These are phyloP conservation scores for Psilocybe tampanensis DNA, from an alignment of 768 basidiomycete genomes.

Conservation along the genomic window DNA sequence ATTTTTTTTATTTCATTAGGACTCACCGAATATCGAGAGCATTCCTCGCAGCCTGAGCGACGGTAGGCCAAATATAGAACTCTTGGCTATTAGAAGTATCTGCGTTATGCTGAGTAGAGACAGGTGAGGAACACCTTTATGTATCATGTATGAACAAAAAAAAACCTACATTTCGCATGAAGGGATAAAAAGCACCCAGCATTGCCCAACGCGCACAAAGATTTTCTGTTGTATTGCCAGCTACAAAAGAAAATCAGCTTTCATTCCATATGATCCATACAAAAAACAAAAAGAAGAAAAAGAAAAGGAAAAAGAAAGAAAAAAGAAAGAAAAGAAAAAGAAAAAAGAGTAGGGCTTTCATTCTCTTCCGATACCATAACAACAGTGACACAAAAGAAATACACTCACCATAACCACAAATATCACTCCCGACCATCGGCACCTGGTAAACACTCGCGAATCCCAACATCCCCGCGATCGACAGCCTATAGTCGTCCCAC, in stretches of 20 bases:
- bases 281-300: too few species aligned
- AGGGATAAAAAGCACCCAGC: slow-evolving; percentile 77
- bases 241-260: slow-evolving; percentile 26
- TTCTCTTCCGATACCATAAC: too few species aligned
- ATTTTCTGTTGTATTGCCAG: slow-evolving; percentile 63
- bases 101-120: slow-evolving; percentile 48
- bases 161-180: slow-evolving; percentile 69
- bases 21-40: slow-evolving; percentile 63
- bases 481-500: slow-evolving; percentile 61
- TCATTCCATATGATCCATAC: neutral
- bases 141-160: neutral
- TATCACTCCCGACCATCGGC: slow-evolving; percentile 79
- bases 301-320: too few species aligned
- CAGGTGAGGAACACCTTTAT: neutral
- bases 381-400: too few species aligned
- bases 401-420: slow-evolving; percentile 66
- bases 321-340: too few species aligned
- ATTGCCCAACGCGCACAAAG: slow-evolving; percentile 79
- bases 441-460: slow-evolving; percentile 67
- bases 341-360: too few species aligned
- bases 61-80: slow-evolving; percentile 65
- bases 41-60: slow-evolving; percentile 59
- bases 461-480: slow-evolving; percentile 68
- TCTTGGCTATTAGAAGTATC: slow-evolving; percentile 61
- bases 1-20: neutral